These are phyloP conservation scores for Microstegium vimineum DNA, from an alignment of 176 grass and related monocot genomes.

Conservation along the genomic window DNA sequence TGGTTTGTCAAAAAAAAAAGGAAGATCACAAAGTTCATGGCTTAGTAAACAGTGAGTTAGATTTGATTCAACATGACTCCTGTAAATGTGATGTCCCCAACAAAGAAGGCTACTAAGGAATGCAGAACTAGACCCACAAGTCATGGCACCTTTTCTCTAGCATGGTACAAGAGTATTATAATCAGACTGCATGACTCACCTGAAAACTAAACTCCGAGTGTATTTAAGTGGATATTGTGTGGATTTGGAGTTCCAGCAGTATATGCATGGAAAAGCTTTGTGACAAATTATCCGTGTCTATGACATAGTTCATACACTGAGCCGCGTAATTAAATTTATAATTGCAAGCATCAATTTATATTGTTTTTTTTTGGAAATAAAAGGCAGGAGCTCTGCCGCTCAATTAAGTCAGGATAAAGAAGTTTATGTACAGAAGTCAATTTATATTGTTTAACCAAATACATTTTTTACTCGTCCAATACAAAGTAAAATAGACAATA, in stretches of 20 bases:
- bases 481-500: conserved; percentile 46
- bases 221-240: not conserved
- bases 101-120: not conserved
- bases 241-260: not conserved
- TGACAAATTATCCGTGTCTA: not conserved
- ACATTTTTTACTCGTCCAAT: conserved; percentile 38
- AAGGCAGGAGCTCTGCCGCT: no score
- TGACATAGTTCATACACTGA: not conserved
- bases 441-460: conserved; percentile 47
- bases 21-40: not conserved
- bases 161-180: not conserved
- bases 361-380: no score
- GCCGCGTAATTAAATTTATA: not conserved
- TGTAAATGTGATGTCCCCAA: not conserved
- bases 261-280: conserved; percentile 27
- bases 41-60: not conserved
- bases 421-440: no score
- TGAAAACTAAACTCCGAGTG: not conserved
- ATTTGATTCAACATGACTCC: not conserved
- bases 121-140: not conserved
- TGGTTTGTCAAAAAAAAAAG: not conserved
- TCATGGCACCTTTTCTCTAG: not conserved
- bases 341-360: conserved; percentile 33
- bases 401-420: no score
- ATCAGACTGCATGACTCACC: not conserved